Evolutionary conservation across 768 basidiomycete genomes (phyloP), one percentile per base, ranked within the genome.

Genomic region (Suillus hirtellus): DNA sequence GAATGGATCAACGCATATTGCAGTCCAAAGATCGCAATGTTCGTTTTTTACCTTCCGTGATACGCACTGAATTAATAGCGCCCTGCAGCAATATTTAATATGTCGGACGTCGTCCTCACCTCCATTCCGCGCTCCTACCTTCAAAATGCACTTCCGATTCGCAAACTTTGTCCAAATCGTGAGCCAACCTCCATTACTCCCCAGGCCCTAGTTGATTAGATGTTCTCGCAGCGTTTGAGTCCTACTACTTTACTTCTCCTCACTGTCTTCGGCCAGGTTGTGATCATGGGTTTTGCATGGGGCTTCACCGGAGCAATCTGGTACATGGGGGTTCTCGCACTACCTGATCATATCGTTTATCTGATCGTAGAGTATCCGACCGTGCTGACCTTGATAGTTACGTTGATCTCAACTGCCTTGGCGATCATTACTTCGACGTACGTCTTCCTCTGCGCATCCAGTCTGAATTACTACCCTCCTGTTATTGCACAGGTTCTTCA

Each of bases 251-350:
- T 24, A 15, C 38, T 56, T 2, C 37, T 38, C 15, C 1, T 40
- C 9, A 56, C 38, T 11, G 27, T 56, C 24, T 40, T 56, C 17
- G 38, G 55, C 5, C 55, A 56, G 38, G 40, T 24, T 10, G 24
- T 56, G 24, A 40, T 56, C 21, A 24, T 56, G 15, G 55, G 55
- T 24, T 56, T 56, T 17, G 38, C 55, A 17, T 56, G 55, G 55
- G 55, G 55, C 38, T 56, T 56, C 10, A 40, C 37, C 0, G 55
- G 55, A 56, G 55, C 24, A 6, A 24, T 56, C 9, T 40, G 27
- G 21, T 40, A 27, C 17, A 15, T 6, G 19, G 24, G 1, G 1
- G 40, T 42, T 31, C 17, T 58, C 24, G 24, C 27, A 27, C 40
- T 58, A 12, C 56, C 24, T 19, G 56, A 58, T 42, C 17, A 31